Percentiles rank a stretch among this genome's conserved stretches.
phyloP scores from a whole-genome alignment of 805 yeast species.

The Torulaspora microellipsoides region DNA sequence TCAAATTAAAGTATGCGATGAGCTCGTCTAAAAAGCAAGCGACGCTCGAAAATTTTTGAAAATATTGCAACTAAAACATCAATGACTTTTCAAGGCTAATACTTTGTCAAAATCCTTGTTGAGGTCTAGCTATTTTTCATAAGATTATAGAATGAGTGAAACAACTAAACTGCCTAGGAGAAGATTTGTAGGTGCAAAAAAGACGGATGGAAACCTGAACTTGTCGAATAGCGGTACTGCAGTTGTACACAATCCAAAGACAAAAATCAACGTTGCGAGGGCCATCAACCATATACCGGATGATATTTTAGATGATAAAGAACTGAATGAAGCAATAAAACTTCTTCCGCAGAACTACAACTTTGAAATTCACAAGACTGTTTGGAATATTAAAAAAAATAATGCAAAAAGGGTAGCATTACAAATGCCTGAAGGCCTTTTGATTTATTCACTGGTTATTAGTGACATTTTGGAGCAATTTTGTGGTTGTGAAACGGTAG shows the following conservation, averaged over 20 bases:
- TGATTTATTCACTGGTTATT: conserved; percentile 83
- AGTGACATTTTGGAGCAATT: conserved; percentile 91
- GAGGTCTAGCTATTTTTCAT: too few relatives aligned
- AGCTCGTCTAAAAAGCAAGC: background rate
- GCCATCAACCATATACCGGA: conserved; percentile 83
- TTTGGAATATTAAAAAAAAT: conserved; percentile 81
- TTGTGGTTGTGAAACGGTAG: conserved; percentile 78
- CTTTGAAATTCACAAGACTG: conserved; percentile 92
- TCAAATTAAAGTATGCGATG: conserved; percentile 6
- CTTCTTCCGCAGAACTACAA: conserved; percentile 87
- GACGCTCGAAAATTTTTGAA: background rate
- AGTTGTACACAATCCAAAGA: conserved; percentile 28
- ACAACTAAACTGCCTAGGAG: conserved; percentile 41
- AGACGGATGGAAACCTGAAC: conserved; percentile 18
- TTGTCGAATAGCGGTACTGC: conserved; percentile 25
- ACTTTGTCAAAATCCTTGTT: background rate
- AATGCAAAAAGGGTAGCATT: conserved; percentile 80
- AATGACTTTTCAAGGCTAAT: background rate
- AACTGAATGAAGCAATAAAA: conserved; percentile 76
- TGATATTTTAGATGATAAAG: conserved; percentile 74
- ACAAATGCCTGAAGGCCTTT: conserved; percentile 96
- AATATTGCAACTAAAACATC: conserved; percentile 1
- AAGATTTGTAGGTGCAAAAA: conserved; percentile 57
- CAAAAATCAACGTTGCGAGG: conserved; percentile 44
- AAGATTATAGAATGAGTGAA: conserved; percentile 4